These are phyloP conservation scores for Lojkania enalia DNA, from an alignment of 2,329 filamentous ascomycete genomes.

Conservation along the genomic window DNA sequence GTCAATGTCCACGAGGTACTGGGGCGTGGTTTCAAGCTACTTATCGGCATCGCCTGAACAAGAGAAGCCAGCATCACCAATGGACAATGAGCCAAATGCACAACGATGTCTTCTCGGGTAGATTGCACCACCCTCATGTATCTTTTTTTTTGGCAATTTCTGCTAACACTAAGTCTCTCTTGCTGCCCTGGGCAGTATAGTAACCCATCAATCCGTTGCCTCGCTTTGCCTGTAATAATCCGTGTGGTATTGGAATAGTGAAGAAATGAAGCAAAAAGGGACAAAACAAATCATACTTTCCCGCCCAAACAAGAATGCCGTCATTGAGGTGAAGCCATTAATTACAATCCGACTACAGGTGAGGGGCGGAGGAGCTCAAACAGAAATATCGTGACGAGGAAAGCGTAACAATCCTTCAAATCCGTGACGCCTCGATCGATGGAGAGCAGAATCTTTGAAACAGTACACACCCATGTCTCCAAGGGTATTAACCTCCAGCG, in stretches of 20 bases:
- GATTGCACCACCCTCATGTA: conserved; percentile 14
- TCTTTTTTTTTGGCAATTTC: conserved; percentile 33
- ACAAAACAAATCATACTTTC: conserved; percentile 17
- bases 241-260: conserved; percentile 28
- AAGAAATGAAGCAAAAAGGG: conserved; percentile 21
- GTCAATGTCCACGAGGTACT: too few relatives aligned
- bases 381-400: conserved; percentile 29
- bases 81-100: too few relatives aligned
- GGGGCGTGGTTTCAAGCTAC: too few relatives aligned
- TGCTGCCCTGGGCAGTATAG: neutral
- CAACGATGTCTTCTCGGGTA: neutral
- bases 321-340: conserved; percentile 44
- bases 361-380: conserved; percentile 24
- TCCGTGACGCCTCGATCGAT: too few relatives aligned
- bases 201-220: neutral
- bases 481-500: too few relatives aligned
- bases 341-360: conserved; percentile 40
- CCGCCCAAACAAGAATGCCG: conserved; percentile 29
- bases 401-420: too few relatives aligned
- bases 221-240: conserved; percentile 6
- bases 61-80: neutral
- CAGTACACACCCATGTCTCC: too few relatives aligned
- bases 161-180: conserved; percentile 13
- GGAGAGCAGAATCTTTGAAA: too few relatives aligned
- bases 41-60: neutral